Evolutionary conservation across 164 flowering plant species (phyloP).

Genomic region (Cinnamomum chago): DNA sequence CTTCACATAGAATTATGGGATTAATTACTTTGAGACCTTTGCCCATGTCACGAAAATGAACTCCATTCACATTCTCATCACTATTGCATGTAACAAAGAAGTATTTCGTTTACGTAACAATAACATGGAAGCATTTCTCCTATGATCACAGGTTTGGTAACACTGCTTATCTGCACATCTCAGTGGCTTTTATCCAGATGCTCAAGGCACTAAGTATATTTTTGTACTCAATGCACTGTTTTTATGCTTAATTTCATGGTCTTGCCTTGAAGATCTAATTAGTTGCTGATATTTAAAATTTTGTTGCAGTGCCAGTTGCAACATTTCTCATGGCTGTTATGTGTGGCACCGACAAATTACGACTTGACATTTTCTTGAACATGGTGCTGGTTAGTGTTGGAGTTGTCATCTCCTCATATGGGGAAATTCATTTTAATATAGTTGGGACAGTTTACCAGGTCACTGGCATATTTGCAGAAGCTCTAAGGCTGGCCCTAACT

Average conservation of each 20-base stretch:
- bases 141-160: conserved; percentile 85
- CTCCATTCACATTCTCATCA: too few species aligned
- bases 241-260: background rate
- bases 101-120: background rate
- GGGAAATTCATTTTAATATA: conserved; percentile 96
- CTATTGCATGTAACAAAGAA: too few species aligned
- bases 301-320: conserved; percentile 92
- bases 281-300: background rate
- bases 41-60: too few species aligned
- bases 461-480: conserved; percentile 97
- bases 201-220: conserved; percentile 95
- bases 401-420: conserved; percentile 93
- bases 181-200: conserved; percentile 99
- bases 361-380: conserved; percentile 92
- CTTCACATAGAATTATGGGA: too few species aligned
- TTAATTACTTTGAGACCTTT: too few species aligned
- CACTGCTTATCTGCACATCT: conserved; percentile 94
- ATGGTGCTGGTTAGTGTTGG: conserved; percentile 98
- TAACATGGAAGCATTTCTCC: background rate
- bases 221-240: conserved; percentile 1
- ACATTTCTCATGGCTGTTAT: conserved; percentile 92
- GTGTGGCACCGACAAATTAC: conserved; percentile 89
- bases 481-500: conserved; percentile 94
- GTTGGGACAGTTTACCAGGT: conserved; percentile 95
- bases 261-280: conserved; percentile 1